Percentiles rank a stretch among this genome's conserved stretches.
Conservation (phyloP, 2,329 filamentous ascomycete species). For the Exophiala lecanii-corni region DNA sequence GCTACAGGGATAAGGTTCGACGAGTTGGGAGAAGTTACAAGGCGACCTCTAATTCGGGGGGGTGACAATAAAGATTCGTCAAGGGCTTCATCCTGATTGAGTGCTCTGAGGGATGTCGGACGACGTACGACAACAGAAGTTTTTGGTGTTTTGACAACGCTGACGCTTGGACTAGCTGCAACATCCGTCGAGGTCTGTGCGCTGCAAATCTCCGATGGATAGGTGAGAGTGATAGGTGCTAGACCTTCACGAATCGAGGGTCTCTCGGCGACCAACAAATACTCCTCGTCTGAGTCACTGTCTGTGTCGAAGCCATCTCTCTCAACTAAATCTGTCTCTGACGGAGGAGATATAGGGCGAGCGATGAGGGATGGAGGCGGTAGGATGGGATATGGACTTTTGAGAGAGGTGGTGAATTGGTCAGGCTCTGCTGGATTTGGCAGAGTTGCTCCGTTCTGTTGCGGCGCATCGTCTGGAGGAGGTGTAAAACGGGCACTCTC, state of each 20-base stretch:
- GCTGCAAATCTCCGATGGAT: background rate
- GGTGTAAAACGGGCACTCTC: slow-evolving; percentile 6
- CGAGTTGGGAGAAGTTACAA: slow-evolving; percentile 10
- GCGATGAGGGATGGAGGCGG: too few species aligned
- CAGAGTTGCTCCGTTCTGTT: slow-evolving; percentile 2
- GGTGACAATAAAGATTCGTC: slow-evolving; percentile 14
- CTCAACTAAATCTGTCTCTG: background rate
- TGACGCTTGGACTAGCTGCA: slow-evolving; percentile 9
- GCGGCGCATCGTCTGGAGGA: slow-evolving; percentile 1
- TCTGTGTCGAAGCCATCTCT: slow-evolving; percentile 1
- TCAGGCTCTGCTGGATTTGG: too few species aligned
- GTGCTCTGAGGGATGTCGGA: slow-evolving; percentile 4
- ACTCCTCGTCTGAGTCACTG: slow-evolving; percentile 10
- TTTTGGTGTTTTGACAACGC: slow-evolving; percentile 8
- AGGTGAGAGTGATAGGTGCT: background rate
- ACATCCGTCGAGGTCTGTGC: background rate
- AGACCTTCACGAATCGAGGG: background rate
- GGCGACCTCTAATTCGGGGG: slow-evolving; percentile 13
- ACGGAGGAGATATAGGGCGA: background rate
- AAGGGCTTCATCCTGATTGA: slow-evolving; percentile 6
- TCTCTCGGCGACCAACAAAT: background rate
- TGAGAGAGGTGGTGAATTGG: too few species aligned
- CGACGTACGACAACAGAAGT: slow-evolving; percentile 17
- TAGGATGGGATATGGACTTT: too few species aligned
- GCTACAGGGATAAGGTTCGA: background rate